phyloP scores from a whole-genome alignment of 202 grass and related monocot species.

The Eragrostis tef region DNA sequence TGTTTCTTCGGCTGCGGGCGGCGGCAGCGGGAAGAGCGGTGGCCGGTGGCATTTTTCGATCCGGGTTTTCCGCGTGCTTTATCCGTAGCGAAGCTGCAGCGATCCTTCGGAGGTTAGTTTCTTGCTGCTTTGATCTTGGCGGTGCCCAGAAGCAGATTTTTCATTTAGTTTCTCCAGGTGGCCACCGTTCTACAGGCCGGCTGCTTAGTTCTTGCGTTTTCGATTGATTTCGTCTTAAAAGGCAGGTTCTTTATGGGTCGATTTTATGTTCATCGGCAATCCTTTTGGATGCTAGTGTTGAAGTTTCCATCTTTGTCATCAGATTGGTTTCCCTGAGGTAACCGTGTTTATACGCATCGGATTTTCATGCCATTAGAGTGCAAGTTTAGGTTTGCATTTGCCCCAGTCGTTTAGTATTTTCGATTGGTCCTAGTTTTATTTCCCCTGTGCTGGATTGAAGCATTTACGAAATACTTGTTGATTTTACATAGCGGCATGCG shows the following conservation, averaged over 20 bases:
- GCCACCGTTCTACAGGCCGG: neutral
- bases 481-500: constrained; percentile 5
- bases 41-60: constrained; percentile 39
- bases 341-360: neutral
- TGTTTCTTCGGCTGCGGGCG: neutral
- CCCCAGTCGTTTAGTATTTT: neutral
- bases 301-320: neutral
- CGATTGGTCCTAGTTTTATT: neutral
- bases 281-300: neutral
- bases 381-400: constrained; percentile 18
- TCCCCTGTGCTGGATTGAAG: neutral
- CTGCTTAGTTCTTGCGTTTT: neutral
- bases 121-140: neutral
- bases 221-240: neutral
- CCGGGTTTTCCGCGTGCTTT: constrained; percentile 7
- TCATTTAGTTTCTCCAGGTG: neutral
- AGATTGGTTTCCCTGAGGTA: neutral
- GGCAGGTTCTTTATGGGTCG: neutral
- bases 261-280: neutral
- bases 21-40: neutral
- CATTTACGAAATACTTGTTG: neutral
- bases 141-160: neutral
- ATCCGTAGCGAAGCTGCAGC: neutral
- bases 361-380: neutral
- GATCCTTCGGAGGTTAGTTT: constrained; percentile 33